A percentile compares a stretch with the other conserved stretches of the same genome.
phyloP scores from a whole-genome alignment of 1,284 basidiomycete species.

The Trametes pubescens region DNA sequence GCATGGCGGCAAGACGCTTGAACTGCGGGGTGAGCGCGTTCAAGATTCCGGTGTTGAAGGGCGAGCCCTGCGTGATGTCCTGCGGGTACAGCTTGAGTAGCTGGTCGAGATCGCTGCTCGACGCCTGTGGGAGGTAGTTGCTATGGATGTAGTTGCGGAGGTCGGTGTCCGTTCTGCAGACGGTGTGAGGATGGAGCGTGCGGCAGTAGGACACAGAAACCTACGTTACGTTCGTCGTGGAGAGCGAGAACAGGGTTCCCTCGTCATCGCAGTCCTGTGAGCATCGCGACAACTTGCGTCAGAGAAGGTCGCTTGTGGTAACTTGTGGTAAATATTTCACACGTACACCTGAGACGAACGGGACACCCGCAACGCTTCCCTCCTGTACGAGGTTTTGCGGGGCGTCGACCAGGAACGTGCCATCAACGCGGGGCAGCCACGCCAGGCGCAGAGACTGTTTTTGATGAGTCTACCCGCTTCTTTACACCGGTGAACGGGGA shows the following conservation, averaged over 20 bases:
- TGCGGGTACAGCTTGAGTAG: constrained; percentile 51
- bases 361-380: constrained; percentile 42
- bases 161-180: constrained; percentile 20
- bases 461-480: not conserved
- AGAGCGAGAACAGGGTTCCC: constrained; percentile 42
- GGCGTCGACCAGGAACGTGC: constrained; percentile 43
- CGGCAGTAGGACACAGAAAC: not conserved
- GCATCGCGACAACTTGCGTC: too few species aligned
- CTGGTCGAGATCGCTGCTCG: constrained; percentile 40
- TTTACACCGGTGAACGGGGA: too few species aligned
- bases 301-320: too few species aligned
- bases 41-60: constrained; percentile 55
- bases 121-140: constrained; percentile 46
- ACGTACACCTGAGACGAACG: constrained; percentile 41
- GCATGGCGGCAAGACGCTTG: constrained; percentile 59
- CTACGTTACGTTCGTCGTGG: constrained; percentile 30
- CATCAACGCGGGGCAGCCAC: constrained; percentile 50
- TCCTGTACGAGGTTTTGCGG: constrained; percentile 38
- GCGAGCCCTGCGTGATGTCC: constrained; percentile 57
- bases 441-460: constrained; percentile 39
- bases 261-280: constrained; percentile 45
- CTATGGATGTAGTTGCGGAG: constrained; percentile 21
- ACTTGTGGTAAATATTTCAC: constrained; percentile 18
- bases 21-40: constrained; percentile 57
- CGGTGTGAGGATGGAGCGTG: not conserved